Percentiles rank a stretch among this genome's conserved stretches.
phyloP scores from a whole-genome alignment of 1,284 basidiomycete genomes.

The Boletus smithii region DNA sequence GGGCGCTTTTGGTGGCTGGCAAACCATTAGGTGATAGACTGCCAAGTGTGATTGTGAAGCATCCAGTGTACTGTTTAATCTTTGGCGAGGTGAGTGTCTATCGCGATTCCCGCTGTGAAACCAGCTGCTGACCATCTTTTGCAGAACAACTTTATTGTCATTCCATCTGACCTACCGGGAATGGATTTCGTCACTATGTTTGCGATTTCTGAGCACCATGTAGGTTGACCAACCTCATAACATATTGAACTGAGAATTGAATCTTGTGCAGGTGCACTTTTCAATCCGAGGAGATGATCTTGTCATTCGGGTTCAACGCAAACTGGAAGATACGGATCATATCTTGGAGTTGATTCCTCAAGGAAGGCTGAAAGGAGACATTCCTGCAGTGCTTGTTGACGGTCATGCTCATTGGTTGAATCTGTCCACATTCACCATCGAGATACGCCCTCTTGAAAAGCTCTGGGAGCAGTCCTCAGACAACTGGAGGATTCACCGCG shows the following conservation, averaged over 20 bases:
- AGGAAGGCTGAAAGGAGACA: slow-evolving; percentile 31
- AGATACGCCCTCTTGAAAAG: no score
- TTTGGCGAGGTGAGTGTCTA: no score
- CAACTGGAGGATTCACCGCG: slow-evolving; percentile 15
- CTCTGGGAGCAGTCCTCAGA: slow-evolving; percentile 22
- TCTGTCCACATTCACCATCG: slow-evolving; percentile 11
- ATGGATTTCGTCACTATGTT: not conserved
- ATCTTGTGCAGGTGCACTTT: slow-evolving; percentile 21
- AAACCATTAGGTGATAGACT: not conserved
- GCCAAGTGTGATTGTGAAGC: not conserved
- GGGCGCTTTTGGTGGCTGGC: not conserved
- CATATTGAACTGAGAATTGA: no score
- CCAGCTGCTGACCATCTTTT: not conserved
- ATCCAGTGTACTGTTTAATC: not conserved
- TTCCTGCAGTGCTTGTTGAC: slow-evolving; percentile 35
- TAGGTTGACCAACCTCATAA: not conserved
- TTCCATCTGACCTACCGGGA: not conserved
- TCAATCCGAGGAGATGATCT: slow-evolving; percentile 27
- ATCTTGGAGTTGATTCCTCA: slow-evolving; percentile 37
- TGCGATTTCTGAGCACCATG: not conserved
- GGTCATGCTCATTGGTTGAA: slow-evolving; percentile 41
- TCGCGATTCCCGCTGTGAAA: no score
- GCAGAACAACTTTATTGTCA: not conserved
- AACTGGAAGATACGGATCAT: slow-evolving; percentile 20
- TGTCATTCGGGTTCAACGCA: slow-evolving; percentile 22